These are phyloP conservation scores for Trichomonascus vanleenenianus DNA, from an alignment of 805 yeast genomes.

Conservation along the genomic window DNA sequence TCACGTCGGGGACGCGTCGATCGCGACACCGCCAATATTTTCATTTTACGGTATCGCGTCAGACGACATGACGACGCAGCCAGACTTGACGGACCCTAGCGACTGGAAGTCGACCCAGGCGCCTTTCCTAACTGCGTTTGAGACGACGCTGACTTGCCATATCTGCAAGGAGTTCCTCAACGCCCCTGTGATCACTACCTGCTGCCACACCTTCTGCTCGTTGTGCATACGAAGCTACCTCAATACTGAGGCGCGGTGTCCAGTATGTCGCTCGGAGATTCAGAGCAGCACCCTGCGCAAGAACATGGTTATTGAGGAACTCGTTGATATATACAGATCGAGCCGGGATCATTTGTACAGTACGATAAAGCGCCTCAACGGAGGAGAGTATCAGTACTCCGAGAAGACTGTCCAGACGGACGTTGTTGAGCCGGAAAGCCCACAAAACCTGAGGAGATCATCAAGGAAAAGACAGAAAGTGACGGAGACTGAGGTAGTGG, in stretches of 20 bases:
- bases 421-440: neutral
- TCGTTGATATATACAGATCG: slow-evolving; percentile 34
- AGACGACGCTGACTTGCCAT: slow-evolving; percentile 69
- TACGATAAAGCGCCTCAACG: neutral
- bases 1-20: neutral
- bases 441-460: neutral
- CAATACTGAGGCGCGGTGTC: slow-evolving; percentile 56
- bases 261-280: slow-evolving; percentile 65
- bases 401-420: neutral
- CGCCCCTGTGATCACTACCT: slow-evolving; percentile 76
- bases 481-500: neutral
- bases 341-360: neutral
- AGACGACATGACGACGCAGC: neutral
- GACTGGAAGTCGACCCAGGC: slow-evolving; percentile 55
- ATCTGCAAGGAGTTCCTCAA: slow-evolving; percentile 76
- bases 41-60: neutral
- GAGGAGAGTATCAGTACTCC: no score
- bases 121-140: slow-evolving; percentile 54
- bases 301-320: slow-evolving; percentile 64
- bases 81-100: slow-evolving; percentile 50
- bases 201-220: slow-evolving; percentile 88
- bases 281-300: slow-evolving; percentile 63
- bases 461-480: neutral
- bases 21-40: neutral
- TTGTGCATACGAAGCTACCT: slow-evolving; percentile 72